phyloP scores from a whole-genome alignment of 2,329 filamentous ascomycete species.

The Didymella segeticola region DNA sequence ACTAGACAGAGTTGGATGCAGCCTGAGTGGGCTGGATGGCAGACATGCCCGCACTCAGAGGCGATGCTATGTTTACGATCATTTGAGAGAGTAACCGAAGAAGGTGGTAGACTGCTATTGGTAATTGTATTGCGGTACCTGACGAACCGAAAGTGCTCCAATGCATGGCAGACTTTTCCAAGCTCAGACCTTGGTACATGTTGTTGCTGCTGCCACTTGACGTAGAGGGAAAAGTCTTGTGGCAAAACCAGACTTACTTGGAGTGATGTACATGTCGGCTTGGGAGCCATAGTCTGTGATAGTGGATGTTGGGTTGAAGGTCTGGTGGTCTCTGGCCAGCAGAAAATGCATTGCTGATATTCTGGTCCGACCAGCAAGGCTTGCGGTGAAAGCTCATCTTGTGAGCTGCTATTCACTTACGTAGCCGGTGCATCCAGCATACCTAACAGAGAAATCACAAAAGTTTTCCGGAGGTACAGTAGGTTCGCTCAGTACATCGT shows the following conservation, averaged over 20 bases:
- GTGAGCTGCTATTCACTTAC: not conserved
- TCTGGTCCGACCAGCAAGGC: too few species aligned
- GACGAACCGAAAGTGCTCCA: conserved; percentile 1
- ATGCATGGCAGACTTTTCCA: not conserved
- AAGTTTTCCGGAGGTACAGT: too few species aligned
- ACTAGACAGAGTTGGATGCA: not conserved
- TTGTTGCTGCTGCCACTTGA: conserved; percentile 1
- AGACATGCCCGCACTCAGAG: not conserved
- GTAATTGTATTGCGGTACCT: not conserved
- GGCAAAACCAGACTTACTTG: not conserved
- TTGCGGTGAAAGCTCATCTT: not conserved
- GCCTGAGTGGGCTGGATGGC: not conserved
- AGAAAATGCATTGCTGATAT: too few species aligned
- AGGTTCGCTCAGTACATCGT: too few species aligned
- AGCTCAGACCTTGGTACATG: not conserved
- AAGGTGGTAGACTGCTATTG: not conserved
- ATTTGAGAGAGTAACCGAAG: too few species aligned
- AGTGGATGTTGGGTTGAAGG: not conserved
- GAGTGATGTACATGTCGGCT: not conserved
- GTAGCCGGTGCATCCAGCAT: too few species aligned
- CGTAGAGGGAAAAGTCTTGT: conserved; percentile 3
- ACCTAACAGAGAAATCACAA: too few species aligned
- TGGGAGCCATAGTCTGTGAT: not conserved
- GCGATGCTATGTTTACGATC: too few species aligned
- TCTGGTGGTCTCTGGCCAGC: not conserved